These are phyloP conservation scores for Yarrowia phangngaensis DNA, from an alignment of 805 yeast species.

Conservation along the genomic window DNA sequence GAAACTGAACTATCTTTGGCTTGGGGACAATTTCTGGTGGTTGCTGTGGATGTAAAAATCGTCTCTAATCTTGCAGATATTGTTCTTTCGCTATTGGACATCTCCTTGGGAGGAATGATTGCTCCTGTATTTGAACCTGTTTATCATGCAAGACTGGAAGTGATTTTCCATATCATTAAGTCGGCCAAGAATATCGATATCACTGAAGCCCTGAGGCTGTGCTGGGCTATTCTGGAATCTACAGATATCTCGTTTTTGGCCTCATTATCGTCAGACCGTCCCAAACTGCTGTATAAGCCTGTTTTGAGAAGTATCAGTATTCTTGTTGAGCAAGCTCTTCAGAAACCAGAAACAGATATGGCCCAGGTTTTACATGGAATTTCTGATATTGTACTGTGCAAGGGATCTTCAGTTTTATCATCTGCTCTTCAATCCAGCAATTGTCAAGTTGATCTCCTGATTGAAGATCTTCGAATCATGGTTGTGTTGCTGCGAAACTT, in stretches of 20 bases:
- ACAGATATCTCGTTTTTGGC: constrained; percentile 17
- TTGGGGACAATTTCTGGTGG: constrained; percentile 65
- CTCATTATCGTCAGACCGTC: constrained; percentile 27
- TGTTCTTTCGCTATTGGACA: constrained; percentile 9
- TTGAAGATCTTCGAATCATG: constrained; percentile 62
- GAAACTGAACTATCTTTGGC: constrained; percentile 69
- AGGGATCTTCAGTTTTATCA: constrained; percentile 59
- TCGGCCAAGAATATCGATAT: constrained; percentile 10
- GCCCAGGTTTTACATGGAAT: constrained; percentile 40
- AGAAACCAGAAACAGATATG: constrained; percentile 29
- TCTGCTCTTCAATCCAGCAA: constrained; percentile 56
- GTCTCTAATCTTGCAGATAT: constrained; percentile 5
- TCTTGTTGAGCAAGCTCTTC: constrained; percentile 6
- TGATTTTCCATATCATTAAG: constrained; percentile 15
- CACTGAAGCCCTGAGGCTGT: constrained; percentile 3
- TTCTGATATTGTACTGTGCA: constrained; percentile 60
- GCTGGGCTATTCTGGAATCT: constrained; percentile 22
- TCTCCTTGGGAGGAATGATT: constrained; percentile 8
- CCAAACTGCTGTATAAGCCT: constrained; percentile 17
- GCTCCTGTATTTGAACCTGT: constrained; percentile 23
- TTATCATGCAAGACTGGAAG: constrained; percentile 14
- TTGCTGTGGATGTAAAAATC: constrained; percentile 45
- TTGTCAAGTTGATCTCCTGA: constrained; percentile 35
- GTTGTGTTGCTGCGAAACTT: constrained; percentile 62
- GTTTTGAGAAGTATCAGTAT: constrained; percentile 15